Conservation (phyloP, 2,329 filamentous ascomycete genomes). For the Colletotrichum costaricense region DNA sequence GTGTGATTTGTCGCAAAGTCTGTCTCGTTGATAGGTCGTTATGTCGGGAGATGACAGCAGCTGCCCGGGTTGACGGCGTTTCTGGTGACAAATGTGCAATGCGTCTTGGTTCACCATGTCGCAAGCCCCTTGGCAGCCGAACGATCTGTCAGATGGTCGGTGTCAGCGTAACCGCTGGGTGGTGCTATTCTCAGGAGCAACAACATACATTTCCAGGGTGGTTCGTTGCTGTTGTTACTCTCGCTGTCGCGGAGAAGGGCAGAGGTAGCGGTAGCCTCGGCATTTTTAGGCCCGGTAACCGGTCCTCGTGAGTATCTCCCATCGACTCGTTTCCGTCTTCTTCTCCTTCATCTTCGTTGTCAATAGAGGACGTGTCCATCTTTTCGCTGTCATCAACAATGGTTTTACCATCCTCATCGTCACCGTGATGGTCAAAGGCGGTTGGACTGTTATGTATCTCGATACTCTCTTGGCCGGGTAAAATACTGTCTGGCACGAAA, state of each 20-base stretch:
- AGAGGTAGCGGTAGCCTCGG: slow-evolving; percentile 45
- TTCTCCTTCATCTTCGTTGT: not conserved
- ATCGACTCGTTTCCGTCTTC: not conserved
- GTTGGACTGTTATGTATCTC: not conserved
- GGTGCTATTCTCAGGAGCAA: not conserved
- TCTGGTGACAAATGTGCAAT: not conserved
- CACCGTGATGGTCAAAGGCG: too few species aligned
- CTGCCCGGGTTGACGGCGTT: not conserved
- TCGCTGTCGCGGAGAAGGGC: slow-evolving; percentile 16
- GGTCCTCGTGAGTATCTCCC: not conserved
- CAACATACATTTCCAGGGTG: not conserved
- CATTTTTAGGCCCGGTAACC: not conserved
- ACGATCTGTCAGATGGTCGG: not conserved
- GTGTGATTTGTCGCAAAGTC: not conserved
- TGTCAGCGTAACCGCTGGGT: not conserved
- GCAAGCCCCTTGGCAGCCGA: not conserved
- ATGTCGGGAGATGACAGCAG: not conserved
- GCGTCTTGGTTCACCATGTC: not conserved
- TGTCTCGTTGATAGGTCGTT: not conserved
- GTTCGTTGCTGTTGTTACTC: not conserved
- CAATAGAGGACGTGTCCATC: not conserved
- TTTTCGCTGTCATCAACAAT: not conserved
- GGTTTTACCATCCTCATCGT: not conserved
- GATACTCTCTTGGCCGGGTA: not conserved
- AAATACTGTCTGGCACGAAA: not conserved